phyloP scores from a whole-genome alignment of 2,329 filamentous ascomycete species.

The Teratosphaeria pseudoeucalypti region DNA sequence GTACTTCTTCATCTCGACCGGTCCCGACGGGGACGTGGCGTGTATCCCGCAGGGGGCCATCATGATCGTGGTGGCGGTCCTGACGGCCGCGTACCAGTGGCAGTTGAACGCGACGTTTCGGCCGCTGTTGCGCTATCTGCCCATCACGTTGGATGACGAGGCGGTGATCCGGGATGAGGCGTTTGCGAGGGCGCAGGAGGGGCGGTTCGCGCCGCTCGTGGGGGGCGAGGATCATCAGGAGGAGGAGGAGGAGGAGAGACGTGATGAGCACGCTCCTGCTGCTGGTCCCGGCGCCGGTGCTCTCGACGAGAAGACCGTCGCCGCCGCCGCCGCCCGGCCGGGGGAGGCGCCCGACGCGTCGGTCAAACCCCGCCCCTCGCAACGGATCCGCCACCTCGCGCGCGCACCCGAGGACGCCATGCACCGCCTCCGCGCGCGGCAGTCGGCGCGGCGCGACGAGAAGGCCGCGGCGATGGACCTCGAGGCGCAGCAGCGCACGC shows the following conservation, averaged over 20 bases:
- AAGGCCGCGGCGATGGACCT: background rate
- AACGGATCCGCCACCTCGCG: background rate
- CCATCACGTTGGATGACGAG: constrained; percentile 92
- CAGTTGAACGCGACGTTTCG: constrained; percentile 74
- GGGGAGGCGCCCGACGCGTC: background rate
- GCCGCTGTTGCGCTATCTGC: constrained; percentile 77
- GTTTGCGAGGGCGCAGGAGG: constrained; percentile 60
- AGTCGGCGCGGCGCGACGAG: background rate
- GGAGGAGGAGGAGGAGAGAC: constrained; percentile 23
- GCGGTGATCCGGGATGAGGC: constrained; percentile 83
- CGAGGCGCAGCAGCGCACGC: background rate
- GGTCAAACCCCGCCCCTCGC: background rate
- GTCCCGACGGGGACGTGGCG: constrained; percentile 40
- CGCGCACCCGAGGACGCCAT: background rate
- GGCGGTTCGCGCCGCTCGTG: constrained; percentile 20
- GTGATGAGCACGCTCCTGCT: constrained; percentile 30
- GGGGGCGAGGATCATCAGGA: constrained; percentile 11
- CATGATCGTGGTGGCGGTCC: constrained; percentile 65
- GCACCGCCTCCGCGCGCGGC: background rate
- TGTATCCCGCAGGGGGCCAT: constrained; percentile 69
- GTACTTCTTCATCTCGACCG: constrained; percentile 68
- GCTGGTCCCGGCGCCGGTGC: too few species aligned
- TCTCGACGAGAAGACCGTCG: background rate
- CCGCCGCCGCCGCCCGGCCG: too few species aligned
- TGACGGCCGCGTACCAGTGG: constrained; percentile 70